These are phyloP conservation scores for Rhipidocladum racemiflorum DNA, from an alignment of 176 grass and related monocot species.

Conservation along the genomic window DNA sequence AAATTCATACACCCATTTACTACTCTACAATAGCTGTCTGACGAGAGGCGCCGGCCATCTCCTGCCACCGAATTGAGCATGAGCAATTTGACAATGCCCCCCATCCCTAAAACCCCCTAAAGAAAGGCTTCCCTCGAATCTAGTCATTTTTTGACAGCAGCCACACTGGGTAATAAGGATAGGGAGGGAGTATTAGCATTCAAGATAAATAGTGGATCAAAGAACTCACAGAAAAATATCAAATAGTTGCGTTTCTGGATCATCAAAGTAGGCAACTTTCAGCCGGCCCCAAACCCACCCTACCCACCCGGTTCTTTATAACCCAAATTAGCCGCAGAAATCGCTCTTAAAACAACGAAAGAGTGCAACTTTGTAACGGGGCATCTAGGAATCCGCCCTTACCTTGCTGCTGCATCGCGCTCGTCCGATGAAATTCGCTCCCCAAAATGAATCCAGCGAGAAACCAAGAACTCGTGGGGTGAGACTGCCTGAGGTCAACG, in stretches of 20 bases:
- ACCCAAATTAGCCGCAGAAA: neutral
- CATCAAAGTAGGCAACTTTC: neutral
- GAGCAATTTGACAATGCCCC: neutral
- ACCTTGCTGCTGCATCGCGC: conserved; percentile 57
- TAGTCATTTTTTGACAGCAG: neutral
- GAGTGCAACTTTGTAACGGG: neutral
- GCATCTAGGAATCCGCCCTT: neutral
- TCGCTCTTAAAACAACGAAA: conserved; percentile 6
- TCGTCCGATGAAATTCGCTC: neutral
- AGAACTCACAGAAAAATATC: neutral
- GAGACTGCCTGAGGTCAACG: neutral
- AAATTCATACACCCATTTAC: neutral
- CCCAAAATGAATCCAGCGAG: conserved; percentile 2
- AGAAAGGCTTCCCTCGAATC: neutral
- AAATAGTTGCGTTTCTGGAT: neutral
- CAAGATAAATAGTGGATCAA: neutral
- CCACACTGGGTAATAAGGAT: neutral
- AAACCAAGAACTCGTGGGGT: neutral
- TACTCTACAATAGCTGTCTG: neutral
- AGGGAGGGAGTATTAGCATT: neutral
- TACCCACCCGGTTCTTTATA: neutral
- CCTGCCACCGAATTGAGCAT: neutral
- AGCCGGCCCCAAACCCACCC: neutral
- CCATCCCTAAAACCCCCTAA: neutral
- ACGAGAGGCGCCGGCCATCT: neutral